Evolutionary conservation across 148 eudicot genomes (phyloP), one percentile per base, ranked within the genome.

Genomic region (Rhododendron mucronatum): DNA sequence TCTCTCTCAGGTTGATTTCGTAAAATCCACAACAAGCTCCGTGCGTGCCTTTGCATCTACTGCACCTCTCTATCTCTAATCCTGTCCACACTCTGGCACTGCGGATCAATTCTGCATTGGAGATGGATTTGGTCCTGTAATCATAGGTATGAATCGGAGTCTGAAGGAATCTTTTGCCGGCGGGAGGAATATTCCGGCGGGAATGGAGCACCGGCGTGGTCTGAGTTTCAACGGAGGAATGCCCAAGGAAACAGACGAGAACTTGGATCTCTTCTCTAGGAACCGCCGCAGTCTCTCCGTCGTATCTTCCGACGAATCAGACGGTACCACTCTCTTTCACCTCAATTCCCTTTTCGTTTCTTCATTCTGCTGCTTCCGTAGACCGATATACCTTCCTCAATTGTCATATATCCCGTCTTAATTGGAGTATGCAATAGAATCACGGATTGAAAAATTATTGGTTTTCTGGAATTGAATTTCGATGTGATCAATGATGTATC

Each of bases 251-350:
- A 53, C 84, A 1, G 89, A 87, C 63, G 89, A 87, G 86, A 84
- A 87, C 44, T 85, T 87, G 73, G 89, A 87, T 87, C 86, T 87
- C 51, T 87, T 87, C 81, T 87, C 89, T 18, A 51, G 84, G 15
- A 87, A 84, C 55, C 86, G 86, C 48, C 89, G 88, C 26, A 84
- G 83, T 28, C 82, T 83, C 83, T 87, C 89, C 11, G 81, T 87
- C 74, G 78, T 69, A 11, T 80, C 87, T 7, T 47, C 87, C n/a
- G 85, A 84, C 28, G 89, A 87, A 69, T 87, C 89, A 2, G 89
- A 87, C 39, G 50, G 89, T 87, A 69, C 61, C 13, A 1, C 12
- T 30, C 45, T 21, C 71, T 7, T 13, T 47, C 50, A 21, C 55
- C n/a, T 59, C n/a, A 5, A 10, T 33, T 16, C 8, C 81, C 33